Evolutionary conservation across 495 filamentous ascomycete genomes (phyloP), one percentile per base, ranked within the genome.

Genomic region (Daldinia grandis): DNA sequence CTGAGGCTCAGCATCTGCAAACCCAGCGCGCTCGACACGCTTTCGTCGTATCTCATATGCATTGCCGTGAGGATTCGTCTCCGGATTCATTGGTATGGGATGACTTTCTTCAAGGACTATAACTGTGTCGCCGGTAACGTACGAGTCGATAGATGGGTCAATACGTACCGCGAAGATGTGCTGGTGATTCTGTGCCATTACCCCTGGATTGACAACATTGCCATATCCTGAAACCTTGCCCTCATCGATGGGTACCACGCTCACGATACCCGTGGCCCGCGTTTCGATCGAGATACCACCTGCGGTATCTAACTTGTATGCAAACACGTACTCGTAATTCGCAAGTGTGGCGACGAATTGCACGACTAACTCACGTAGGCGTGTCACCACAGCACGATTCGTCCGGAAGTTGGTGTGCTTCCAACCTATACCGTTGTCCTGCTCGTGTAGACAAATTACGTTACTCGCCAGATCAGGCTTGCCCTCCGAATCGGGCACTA

Each of bases 81-180:
- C 83, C 0, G 78, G 75, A 75, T 89, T 85, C 17, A 77, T 77
- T 2, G 82, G 82, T 1, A 87, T 37, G 0, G 84, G 65, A 6
- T 75, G 55, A 10, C 87, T 87, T 53, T 91, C 87, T 17, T 92
- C 90, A 80, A 93, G 88, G 0, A 92, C 81, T 55, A 92, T 85
- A 7, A 90, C 87, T 74, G 94, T 92, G 60, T 93, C 89, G 74
- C 88, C 89, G 74, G 94, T 94, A 49, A 84, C 80, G 69, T 87
- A 87, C 2, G 93, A 94, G 64, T 92, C 93, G 60, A 97, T 84
- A 44, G 87, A 86, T 5, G 94, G 93, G 77, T 97, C 93, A 15
- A 97, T 84, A 14, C 94, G 91, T 1, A 97, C 87, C 2, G 91
- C 93, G 80, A 97, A 95, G 78, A 97, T 92, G 80, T 97, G 94